Evolutionary conservation across 176 grass and related monocot species (phyloP).

Genomic region (Bonia amplexicaulis): DNA sequence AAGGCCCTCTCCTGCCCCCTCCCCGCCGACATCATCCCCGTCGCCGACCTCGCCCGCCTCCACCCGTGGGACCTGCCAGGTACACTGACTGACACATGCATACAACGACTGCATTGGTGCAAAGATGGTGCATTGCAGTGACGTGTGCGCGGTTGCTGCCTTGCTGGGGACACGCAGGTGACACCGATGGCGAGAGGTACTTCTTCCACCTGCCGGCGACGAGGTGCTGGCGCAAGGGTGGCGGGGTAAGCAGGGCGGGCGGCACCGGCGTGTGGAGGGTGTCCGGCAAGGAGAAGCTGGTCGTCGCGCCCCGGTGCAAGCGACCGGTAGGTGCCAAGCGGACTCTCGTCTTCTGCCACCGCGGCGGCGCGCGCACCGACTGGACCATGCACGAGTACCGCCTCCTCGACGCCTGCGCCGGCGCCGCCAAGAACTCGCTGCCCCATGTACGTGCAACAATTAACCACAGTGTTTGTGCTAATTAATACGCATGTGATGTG

Average conservation of each 20-base stretch:
- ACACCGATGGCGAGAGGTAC: slow-evolving; percentile 46
- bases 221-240: slow-evolving; percentile 27
- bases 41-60: slow-evolving; percentile 55
- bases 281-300: slow-evolving; percentile 50
- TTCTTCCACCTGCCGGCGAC: slow-evolving; percentile 63
- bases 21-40: slow-evolving; percentile 84
- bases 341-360: slow-evolving; percentile 54
- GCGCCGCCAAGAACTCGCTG: not conserved
- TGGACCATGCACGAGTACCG: slow-evolving; percentile 95
- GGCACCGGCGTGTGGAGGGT: slow-evolving; percentile 64
- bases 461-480: not conserved
- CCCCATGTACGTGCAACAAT: not conserved
- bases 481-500: not conserved
- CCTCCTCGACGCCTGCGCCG: slow-evolving; percentile 28
- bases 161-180: slow-evolving; percentile 25
- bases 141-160: not conserved
- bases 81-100: not conserved
- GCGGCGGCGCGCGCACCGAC: slow-evolving; percentile 36
- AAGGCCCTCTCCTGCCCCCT: slow-evolving; percentile 66
- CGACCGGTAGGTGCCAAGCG: slow-evolving; percentile 60
- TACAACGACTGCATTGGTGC: not conserved
- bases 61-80: slow-evolving; percentile 73
- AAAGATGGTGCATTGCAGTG: not conserved
- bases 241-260: slow-evolving; percentile 13
- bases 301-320: slow-evolving; percentile 39